Evolutionary conservation across 805 yeast species (phyloP).

Genomic region (Kodamaea neixiangensis): DNA sequence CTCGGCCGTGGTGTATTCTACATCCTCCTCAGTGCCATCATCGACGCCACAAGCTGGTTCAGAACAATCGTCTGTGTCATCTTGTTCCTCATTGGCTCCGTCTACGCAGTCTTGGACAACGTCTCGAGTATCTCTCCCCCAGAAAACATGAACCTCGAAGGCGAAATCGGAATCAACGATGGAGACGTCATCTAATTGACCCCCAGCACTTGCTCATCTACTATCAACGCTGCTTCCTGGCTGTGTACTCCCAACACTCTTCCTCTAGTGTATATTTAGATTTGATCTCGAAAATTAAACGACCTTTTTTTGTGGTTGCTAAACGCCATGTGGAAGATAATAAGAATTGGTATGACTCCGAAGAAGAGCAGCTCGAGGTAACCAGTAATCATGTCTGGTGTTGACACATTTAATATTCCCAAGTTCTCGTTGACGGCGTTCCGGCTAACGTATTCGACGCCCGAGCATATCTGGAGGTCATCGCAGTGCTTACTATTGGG

Average conservation of each 20-base stretch:
- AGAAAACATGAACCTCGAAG: constrained; percentile 66
- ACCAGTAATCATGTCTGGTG: constrained; percentile 3
- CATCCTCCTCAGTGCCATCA: constrained; percentile 37
- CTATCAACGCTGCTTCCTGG: not conserved
- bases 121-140: constrained; percentile 79
- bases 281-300: not conserved
- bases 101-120: constrained; percentile 63
- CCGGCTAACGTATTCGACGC: constrained; percentile 54
- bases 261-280: not conserved
- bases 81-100: constrained; percentile 61
- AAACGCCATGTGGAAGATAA: constrained; percentile 1
- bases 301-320: constrained; percentile 5
- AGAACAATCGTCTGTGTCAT: constrained; percentile 55
- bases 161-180: constrained; percentile 39
- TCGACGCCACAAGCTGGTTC: constrained; percentile 53
- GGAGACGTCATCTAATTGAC: constrained; percentile 37
- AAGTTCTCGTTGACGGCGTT: constrained; percentile 60
- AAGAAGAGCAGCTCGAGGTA: not conserved
- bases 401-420: constrained; percentile 37
- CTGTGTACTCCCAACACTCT: no score
- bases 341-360: not conserved
- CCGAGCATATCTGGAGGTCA: constrained; percentile 48
- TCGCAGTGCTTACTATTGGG: constrained; percentile 58
- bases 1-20: constrained; percentile 70
- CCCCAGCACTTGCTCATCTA: not conserved